Percentiles rank a stretch among this genome's conserved stretches.
Evolutionary conservation across 2,329 filamentous ascomycete species (phyloP).

Genomic region (Fusarium sp.): DNA sequence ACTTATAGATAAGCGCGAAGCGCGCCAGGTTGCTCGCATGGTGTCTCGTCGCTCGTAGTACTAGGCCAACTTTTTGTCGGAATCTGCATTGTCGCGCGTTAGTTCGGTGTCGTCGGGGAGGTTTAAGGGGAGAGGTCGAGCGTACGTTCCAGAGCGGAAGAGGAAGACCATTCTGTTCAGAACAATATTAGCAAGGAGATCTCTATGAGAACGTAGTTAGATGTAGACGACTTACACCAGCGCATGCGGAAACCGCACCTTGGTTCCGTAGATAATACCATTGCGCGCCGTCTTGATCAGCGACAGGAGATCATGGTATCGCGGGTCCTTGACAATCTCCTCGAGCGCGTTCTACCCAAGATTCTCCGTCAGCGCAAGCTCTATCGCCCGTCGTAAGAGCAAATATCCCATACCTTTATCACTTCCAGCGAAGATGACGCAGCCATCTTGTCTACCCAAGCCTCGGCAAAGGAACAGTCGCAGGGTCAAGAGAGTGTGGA

Average conservation of each 20-base stretch:
- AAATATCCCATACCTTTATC: constrained; percentile 47
- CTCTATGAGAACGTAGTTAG: not conserved
- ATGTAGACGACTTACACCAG: constrained; percentile 73
- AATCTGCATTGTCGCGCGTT: constrained; percentile 60
- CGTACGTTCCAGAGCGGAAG: constrained; percentile 90
- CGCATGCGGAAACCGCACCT: constrained; percentile 98
- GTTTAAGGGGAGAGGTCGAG: constrained; percentile 42
- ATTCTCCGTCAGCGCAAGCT: constrained; percentile 25
- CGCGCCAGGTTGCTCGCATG: constrained; percentile 93
- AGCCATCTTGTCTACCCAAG: constrained; percentile 46
- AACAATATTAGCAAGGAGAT: constrained; percentile 37
- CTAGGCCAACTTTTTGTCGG: constrained; percentile 81
- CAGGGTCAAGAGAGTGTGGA: constrained; percentile 23
- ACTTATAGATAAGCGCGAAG: constrained; percentile 94
- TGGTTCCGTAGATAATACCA: constrained; percentile 95
- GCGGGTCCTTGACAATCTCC: constrained; percentile 83
- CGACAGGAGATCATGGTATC: constrained; percentile 86
- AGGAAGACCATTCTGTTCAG: constrained; percentile 88
- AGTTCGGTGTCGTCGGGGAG: constrained; percentile 27
- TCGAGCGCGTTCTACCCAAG: constrained; percentile 75
- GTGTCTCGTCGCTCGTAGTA: constrained; percentile 88
- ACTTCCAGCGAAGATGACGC: constrained; percentile 49
- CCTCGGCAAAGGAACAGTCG: constrained; percentile 44
- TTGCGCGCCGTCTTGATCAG: constrained; percentile 95
- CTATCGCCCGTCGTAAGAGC: not conserved